phyloP scores from a whole-genome alignment of 306 rosid species.

The Gastrolobium villosum region DNA sequence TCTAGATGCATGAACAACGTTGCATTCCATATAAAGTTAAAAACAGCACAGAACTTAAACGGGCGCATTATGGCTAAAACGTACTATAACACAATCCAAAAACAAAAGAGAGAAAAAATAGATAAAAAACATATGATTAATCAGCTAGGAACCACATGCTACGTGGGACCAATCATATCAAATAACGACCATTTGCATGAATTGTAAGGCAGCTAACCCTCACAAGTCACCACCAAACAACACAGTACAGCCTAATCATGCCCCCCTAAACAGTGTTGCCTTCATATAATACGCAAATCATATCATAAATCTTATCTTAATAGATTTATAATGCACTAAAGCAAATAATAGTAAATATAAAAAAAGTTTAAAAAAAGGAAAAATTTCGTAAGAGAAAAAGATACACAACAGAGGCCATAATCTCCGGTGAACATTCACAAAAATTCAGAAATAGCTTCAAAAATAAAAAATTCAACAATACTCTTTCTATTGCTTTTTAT shows the following conservation, averaged over 20 bases:
- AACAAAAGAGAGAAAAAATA: neutral
- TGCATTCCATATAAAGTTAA: neutral
- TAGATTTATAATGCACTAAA: constrained; percentile 13
- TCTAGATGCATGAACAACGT: neutral
- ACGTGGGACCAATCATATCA: constrained; percentile 56
- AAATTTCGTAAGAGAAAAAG: neutral
- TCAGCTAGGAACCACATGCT: constrained; percentile 49
- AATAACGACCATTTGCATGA: constrained; percentile 48
- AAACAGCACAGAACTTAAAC: neutral
- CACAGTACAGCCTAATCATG: constrained; percentile 45
- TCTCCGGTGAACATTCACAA: neutral
- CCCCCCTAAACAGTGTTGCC: constrained; percentile 34
- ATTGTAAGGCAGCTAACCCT: constrained; percentile 45
- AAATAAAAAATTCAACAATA: constrained; percentile 14
- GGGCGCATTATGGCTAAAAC: neutral
- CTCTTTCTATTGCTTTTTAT: constrained; percentile 10
- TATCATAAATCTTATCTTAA: constrained; percentile 39
- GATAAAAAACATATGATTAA: constrained; percentile 40
- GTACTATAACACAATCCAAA: neutral
- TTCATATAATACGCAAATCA: constrained; percentile 39
- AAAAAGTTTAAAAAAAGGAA: neutral
- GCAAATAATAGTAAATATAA: constrained; percentile 5
- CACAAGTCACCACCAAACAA: constrained; percentile 46
- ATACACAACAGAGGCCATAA: neutral
- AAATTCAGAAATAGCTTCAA: neutral